Base-by-base conservation (phyloP, 805 yeast genomes). In the Ogataea kodamae region DNA sequence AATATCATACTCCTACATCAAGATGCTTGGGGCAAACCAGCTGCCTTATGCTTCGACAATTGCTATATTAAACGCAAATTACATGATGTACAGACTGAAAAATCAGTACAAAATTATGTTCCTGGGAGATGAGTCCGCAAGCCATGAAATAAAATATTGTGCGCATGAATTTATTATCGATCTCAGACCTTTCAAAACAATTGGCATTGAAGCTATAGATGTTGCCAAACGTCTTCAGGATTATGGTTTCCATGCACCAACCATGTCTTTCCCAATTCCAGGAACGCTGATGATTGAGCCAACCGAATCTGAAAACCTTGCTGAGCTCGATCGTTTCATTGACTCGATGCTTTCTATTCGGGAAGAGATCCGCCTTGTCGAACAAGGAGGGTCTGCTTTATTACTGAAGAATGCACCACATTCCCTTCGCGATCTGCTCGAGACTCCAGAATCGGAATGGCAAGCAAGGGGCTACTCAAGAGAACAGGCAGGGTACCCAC, bases 231-330 rank as follows among this genome's bases (percentile, higher is more conserved):
- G 98, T 62, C 71, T 92, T 41, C 97, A 92, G 65, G 98, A 92
- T 64, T 92, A 90, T 59, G 96, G 97, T 1, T 92, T 92, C 77
- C 98, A 92, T 62, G 96, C 96, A 1, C 98, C 98, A 43, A 92
- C 98, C 16, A 80, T 92, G 85, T 92, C 97, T 3, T 92, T 92
- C 85, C 98, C 98, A 7, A 95, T 92, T 32, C 90, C 97, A 5
- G 95, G 95, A 43, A 92, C 98, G 2, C 72, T 92, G 50, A 92
- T 92, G 98, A 78, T 92, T 44, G 98, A 92, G 66, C 98, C 98
- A 40, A 92, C 98, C 3, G 98, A 92, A 65, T 81, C 92, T 12
- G 98, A 92, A 65, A 78, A 87, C 54, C 64, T 81, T 52, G 84
- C 71, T 36, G 98, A 92, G 64, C 69, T 92, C 42, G 90, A 92